Percentiles rank a stretch among this genome's conserved stretches.
phyloP scores from a whole-genome alignment of 2,329 filamentous ascomycete genomes.

The Coccinonectria pachysandricola region DNA sequence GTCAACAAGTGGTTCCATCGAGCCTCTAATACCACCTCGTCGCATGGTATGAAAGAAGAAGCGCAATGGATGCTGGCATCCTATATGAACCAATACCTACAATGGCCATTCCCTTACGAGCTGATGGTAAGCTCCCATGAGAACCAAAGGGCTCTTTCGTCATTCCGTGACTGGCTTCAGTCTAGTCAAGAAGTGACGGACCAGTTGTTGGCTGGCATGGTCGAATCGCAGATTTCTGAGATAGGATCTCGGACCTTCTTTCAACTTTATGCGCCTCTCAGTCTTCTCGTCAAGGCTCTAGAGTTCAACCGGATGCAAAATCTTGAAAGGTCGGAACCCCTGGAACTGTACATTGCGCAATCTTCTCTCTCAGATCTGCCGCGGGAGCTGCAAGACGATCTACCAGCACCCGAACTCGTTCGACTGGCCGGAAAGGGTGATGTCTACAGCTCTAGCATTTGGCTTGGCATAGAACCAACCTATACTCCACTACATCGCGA shows the following conservation, averaged over 20 bases:
- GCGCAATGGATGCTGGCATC: constrained; percentile 11
- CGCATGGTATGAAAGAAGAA: neutral
- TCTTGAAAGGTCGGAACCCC: constrained; percentile 10
- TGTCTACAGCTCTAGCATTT: constrained; percentile 77
- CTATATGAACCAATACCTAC: constrained; percentile 21
- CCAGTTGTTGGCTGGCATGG: constrained; percentile 21
- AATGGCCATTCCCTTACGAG: constrained; percentile 29
- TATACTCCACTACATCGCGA: constrained; percentile 87
- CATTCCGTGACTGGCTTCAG: constrained; percentile 20
- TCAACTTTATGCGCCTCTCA: constrained; percentile 50
- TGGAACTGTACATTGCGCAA: constrained; percentile 77
- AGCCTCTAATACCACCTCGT: constrained; percentile 1
- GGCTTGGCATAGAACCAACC: constrained; percentile 79
- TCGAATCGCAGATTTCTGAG: constrained; percentile 18
- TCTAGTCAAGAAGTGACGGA: constrained; percentile 18
- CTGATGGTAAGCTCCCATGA: constrained; percentile 18
- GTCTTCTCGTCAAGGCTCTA: constrained; percentile 50
- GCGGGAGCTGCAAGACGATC: constrained; percentile 45
- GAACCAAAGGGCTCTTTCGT: constrained; percentile 9
- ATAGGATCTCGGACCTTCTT: constrained; percentile 32
- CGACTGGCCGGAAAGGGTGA: constrained; percentile 60
- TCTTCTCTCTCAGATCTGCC: constrained; percentile 63
- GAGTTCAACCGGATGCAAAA: constrained; percentile 32
- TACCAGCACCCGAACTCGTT: constrained; percentile 59
- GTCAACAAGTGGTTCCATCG: constrained; percentile 47